phyloP scores from a whole-genome alignment of 257 asterid genomes.

The Paraleonurus japonicus region DNA sequence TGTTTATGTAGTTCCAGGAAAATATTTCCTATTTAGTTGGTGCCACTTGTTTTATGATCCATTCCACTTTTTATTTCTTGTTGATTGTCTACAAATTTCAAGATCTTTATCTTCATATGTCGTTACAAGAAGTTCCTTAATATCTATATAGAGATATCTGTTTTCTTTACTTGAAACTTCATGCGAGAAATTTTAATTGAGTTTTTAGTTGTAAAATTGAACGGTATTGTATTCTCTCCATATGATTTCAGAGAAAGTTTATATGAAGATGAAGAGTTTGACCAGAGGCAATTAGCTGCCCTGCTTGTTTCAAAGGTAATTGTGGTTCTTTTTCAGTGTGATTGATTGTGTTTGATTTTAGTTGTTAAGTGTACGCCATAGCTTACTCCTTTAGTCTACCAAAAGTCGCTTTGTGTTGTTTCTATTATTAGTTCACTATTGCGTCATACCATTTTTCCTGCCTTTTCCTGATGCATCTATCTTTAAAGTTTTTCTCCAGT shows the following conservation, averaged over 20 bases:
- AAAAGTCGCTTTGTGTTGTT: not conserved
- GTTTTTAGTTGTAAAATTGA: not conserved
- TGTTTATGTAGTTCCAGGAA: not conserved
- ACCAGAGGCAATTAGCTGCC: conserved; percentile 80
- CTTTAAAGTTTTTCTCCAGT: not conserved
- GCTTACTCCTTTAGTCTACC: not conserved
- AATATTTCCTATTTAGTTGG: not conserved
- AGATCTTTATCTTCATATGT: not conserved
- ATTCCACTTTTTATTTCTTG: not conserved
- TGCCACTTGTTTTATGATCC: not conserved
- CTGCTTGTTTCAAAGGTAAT: conserved; percentile 87
- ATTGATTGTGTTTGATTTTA: conserved; percentile 1
- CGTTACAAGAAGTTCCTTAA: not conserved
- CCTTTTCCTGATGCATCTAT: not conserved
- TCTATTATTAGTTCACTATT: not conserved
- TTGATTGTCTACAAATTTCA: not conserved
- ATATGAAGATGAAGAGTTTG: conserved; percentile 81
- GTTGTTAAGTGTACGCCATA: not conserved
- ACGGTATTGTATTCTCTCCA: not conserved
- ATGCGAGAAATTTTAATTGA: not conserved
- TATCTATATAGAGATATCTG: not conserved
- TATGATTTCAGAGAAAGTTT: conserved; percentile 60
- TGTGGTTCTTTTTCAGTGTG: not conserved
- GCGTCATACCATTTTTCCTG: not conserved
- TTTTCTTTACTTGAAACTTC: not conserved